Evolutionary conservation across 2,329 filamentous ascomycete species (phyloP), one percentile per base, ranked within the genome.

Genomic region (Trichoderma aggressivum): DNA sequence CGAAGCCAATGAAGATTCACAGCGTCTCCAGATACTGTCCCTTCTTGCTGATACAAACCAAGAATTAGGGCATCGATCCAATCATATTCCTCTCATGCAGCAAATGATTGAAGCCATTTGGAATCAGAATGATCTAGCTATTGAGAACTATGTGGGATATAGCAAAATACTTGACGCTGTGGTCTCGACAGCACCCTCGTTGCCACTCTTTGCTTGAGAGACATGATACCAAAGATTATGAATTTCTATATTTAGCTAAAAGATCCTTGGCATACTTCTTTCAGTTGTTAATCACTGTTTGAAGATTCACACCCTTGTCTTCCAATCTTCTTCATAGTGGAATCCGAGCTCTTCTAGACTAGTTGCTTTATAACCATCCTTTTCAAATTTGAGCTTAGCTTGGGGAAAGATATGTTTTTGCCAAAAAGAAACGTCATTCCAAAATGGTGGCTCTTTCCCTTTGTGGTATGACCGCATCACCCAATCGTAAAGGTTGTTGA

Each of bases 371-470:
- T 28, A 47, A 3, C 59, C 59, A 5, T n/a, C 5, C 26, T 43
- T n/a, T 18, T 62, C 36, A 12, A 28, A 62, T 28, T 62, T 62
- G 6, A 62, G 59, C n/a, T 93, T 92, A 43, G 94, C 92, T 14
- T 89, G 85, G 0, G 87, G 85, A 75, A 92, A 92, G 3, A 89
- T 84, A 71, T 87, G 85, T 24, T 94, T 86, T 76, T 91, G 86
- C 93, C 92, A 97, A 66, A 89, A 87, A 75, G 92, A 83, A 80
- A 89, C 87, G 60, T 89, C 87, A 8, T 87, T 86, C 94, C 94
- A 98, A 28, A 82, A 82, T 4, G 91, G 90, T 30, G 93, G 90
- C 74, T 86, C 80, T 79, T 93, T 95, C 2, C 91, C 90, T 16
- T 80, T 79, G 0, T 82, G 82, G 73, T 76, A 84, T 11, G 86